Evolutionary conservation across 1,284 basidiomycete genomes (phyloP).

Genomic region (Melampsora americana): DNA sequence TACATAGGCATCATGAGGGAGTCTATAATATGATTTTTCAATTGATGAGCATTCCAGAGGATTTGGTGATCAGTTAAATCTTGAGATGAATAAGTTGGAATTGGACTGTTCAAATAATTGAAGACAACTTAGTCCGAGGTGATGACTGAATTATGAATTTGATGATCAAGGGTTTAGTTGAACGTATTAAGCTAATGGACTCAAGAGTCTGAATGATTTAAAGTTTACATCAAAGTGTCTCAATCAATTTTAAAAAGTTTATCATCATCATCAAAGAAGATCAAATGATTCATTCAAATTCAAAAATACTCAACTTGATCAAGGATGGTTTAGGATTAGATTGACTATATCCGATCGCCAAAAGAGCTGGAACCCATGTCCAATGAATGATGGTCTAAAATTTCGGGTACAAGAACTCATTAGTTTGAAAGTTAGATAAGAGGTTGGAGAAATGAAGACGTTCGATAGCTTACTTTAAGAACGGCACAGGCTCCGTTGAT

Average conservation of each 20-base stretch:
- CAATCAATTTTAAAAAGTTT: not conserved
- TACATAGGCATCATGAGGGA: no score
- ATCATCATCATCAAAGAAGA: not conserved
- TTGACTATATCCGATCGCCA: not conserved
- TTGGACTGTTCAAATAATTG: no score
- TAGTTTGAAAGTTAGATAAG: not conserved
- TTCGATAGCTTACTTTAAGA: not conserved
- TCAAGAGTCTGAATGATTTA: not conserved
- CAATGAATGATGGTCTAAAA: conserved; percentile 18
- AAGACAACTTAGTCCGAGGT: no score
- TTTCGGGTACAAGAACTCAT: not conserved
- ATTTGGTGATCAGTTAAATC: no score
- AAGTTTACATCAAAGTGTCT: not conserved
- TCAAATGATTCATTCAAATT: not conserved
- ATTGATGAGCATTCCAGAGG: no score
- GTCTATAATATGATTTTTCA: no score
- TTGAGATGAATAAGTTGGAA: no score
- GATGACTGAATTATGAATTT: no score
- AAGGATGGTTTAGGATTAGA: conserved; percentile 13
- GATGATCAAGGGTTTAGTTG: no score
- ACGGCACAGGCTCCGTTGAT: conserved; percentile 1
- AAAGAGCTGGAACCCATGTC: conserved; percentile 6
- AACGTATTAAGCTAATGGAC: not conserved
- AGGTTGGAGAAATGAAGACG: not conserved
- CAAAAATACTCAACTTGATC: conserved; percentile 5